These are phyloP conservation scores for Dendrobium nobile DNA, from an alignment of 106 monocot genomes.

Conservation along the genomic window DNA sequence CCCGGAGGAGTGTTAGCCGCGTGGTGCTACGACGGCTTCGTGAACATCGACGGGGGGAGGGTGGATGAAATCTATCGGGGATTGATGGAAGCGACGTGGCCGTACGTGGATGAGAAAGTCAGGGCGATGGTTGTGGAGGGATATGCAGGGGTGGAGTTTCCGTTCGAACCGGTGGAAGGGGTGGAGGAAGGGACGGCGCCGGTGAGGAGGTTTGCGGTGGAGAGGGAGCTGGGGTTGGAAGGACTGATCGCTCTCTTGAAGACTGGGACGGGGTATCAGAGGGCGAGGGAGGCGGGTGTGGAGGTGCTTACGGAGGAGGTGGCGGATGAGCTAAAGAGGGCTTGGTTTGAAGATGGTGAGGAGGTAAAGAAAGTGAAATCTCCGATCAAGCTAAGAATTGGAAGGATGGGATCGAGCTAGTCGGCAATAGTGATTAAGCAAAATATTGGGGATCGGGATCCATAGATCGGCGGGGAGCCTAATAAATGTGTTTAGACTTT, in stretches of 20 bases:
- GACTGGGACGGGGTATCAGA: constrained; percentile 84
- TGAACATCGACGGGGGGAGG: neutral
- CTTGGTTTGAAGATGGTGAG: constrained; percentile 40
- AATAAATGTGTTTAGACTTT: too few relatives aligned
- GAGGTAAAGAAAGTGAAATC: constrained; percentile 31
- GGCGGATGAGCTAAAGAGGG: constrained; percentile 33
- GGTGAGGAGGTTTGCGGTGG: constrained; percentile 50
- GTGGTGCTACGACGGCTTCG: constrained; percentile 58
- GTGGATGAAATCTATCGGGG: constrained; percentile 38
- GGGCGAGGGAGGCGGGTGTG: constrained; percentile 54
- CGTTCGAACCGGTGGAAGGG: constrained; percentile 60
- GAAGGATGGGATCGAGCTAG: constrained; percentile 18
- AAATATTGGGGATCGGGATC: too few relatives aligned
- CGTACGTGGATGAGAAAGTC: constrained; percentile 34
- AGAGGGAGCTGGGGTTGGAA: constrained; percentile 36
- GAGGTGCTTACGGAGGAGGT: constrained; percentile 56
- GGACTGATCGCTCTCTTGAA: constrained; percentile 35
- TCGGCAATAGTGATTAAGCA: too few relatives aligned
- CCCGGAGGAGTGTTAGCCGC: constrained; percentile 60
- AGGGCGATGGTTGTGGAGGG: constrained; percentile 43
- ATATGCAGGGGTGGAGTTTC: constrained; percentile 50
- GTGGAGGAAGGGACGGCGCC: constrained; percentile 48
- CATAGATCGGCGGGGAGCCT: too few relatives aligned
- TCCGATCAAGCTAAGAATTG: constrained; percentile 56
- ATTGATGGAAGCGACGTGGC: constrained; percentile 21